Evolutionary conservation across 202 grass and related monocot genomes (phyloP).

Genomic region (Carex arenaria): DNA sequence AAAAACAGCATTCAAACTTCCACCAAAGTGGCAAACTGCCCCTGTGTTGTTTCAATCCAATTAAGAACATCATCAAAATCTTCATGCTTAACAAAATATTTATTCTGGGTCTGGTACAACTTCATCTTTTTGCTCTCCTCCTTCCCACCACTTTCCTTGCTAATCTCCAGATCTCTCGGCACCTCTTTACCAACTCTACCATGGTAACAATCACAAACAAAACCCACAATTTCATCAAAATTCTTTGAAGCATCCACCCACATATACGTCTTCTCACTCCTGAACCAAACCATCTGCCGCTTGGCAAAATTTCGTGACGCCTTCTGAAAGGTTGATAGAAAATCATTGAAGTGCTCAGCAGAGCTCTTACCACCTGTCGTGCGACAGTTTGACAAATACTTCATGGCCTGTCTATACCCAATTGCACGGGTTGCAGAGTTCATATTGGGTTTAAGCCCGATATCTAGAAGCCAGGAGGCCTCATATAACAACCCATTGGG

Average conservation of each 20-base stretch:
- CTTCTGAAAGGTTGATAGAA: constrained; percentile 60
- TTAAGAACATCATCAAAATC: constrained; percentile 46
- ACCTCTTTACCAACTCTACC: constrained; percentile 24
- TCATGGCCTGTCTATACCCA: constrained; percentile 80
- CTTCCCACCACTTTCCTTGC: constrained; percentile 38
- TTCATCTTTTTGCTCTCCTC: constrained; percentile 49
- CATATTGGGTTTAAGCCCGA: constrained; percentile 51
- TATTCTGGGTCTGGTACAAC: constrained; percentile 54
- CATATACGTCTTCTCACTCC: constrained; percentile 68
- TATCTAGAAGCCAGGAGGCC: constrained; percentile 74
- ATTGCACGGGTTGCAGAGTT: constrained; percentile 73
- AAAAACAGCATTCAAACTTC: neutral
- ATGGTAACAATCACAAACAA: constrained; percentile 56
- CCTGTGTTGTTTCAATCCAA: constrained; percentile 67
- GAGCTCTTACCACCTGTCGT: constrained; percentile 55
- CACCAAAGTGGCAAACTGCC: neutral
- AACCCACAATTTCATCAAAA: constrained; percentile 50
- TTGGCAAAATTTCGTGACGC: constrained; percentile 82
- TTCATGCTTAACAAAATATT: constrained; percentile 53
- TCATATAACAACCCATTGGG: constrained; percentile 64
- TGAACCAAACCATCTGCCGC: constrained; percentile 83
- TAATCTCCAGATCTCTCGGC: constrained; percentile 67
- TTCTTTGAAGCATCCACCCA: constrained; percentile 66
- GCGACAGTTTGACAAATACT: constrained; percentile 60
- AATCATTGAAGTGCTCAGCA: constrained; percentile 40